Evolutionary conservation across 169 alveolate genomes (phyloP), one percentile per base, ranked within the genome.

Genomic region (Babesia microti): DNA sequence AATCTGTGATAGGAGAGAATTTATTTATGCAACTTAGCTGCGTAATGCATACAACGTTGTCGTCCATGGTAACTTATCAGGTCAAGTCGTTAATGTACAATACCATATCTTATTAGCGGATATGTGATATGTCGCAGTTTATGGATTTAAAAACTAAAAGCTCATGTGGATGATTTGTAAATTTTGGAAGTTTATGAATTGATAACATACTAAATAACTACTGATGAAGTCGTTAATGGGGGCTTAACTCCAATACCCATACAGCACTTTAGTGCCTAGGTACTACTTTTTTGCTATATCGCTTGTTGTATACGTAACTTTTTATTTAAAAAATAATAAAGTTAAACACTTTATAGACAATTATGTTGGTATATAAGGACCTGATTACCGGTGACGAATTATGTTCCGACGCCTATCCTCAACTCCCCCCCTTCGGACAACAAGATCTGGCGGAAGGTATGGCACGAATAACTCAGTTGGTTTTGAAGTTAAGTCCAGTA

Each of bases 341-440:
- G 9, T 29, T 29, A 9, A 29, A 9, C n/a, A 18, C 22, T 19
- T 24, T 15, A 24, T 30, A 21, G n/a, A 19, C 35, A 71, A 65
- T 57, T 44, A 75, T 75, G 85, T 44, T 72, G 82, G 92, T 85
- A 44, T 85, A 68, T 79, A 83, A 80, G 66, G 87, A 83, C 72
- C 68, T 85, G 28, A 81, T 83, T 67, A 78, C 91, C 49, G 88
- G 87, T 42, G 92, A 85, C 67, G 93, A 85, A 70, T 88, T 85
- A 56, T 81, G 89, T 78, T 85, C 93, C 30, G 93, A 85, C 68
- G 86, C 93, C 47, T 85, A 85, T 70, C 51, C 14, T 26, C 92
- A 85, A 48, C 59, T 46, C 37, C 68, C 79, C 50, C 93, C 93
- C 30, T 84, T 85, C 70, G 92, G 73, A 36, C 72, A 55, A 54